phyloP scores from a whole-genome alignment of 2,329 filamentous ascomycete genomes.

The Epichloe amarillans region DNA sequence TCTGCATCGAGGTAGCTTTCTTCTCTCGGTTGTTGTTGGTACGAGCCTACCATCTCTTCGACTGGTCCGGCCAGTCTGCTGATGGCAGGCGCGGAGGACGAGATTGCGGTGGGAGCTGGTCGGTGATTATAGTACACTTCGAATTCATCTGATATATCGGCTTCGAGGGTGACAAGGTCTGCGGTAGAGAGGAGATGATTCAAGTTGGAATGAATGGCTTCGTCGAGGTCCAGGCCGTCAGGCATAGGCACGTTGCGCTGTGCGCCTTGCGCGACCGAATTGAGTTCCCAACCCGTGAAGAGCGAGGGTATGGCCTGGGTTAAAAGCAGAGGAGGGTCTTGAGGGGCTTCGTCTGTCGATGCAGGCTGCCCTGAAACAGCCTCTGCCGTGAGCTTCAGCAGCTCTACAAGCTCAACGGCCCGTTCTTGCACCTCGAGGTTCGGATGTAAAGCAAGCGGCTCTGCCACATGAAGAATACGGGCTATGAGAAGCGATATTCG shows the following conservation, averaged over 20 bases:
- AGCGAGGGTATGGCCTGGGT: constrained; percentile 83
- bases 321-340: constrained; percentile 68
- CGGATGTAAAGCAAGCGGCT: constrained; percentile 67
- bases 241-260: constrained; percentile 79
- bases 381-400: constrained; percentile 77
- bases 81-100: constrained; percentile 40
- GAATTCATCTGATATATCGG: constrained; percentile 52
- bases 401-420: constrained; percentile 80
- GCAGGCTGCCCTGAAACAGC: constrained; percentile 56
- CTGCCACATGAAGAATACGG: constrained; percentile 68
- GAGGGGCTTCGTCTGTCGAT: constrained; percentile 35
- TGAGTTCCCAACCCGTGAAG: constrained; percentile 77
- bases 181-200: constrained; percentile 49
- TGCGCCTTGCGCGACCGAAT: constrained; percentile 73
- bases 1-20: constrained; percentile 60
- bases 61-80: constrained; percentile 36
- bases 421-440: constrained; percentile 90
- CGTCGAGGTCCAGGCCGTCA: constrained; percentile 61
- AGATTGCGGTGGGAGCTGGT: constrained; percentile 35
- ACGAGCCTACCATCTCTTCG: constrained; percentile 37
- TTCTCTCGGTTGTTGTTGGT: constrained; percentile 46
- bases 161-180: constrained; percentile 33
- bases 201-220: constrained; percentile 68
- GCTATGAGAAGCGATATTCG: constrained; percentile 66
- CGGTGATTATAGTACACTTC: constrained; percentile 51